phyloP scores from a whole-genome alignment of 345 rosid genomes.

The Pelargonium nanum region DNA sequence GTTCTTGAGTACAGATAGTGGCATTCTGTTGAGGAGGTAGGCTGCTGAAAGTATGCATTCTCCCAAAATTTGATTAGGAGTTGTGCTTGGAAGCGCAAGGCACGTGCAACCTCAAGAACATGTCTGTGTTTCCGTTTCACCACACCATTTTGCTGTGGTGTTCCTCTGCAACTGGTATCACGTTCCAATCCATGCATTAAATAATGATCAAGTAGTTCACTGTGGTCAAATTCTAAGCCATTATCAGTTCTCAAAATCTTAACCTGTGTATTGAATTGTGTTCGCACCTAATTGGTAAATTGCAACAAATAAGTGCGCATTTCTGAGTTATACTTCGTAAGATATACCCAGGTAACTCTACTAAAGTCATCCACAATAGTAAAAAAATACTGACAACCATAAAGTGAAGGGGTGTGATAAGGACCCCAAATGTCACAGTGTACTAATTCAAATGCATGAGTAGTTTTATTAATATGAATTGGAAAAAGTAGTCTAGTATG shows the following conservation, averaged over 20 bases:
- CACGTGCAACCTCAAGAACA: not conserved
- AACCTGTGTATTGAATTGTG: not conserved
- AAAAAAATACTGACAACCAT: not conserved
- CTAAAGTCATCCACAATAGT: not conserved
- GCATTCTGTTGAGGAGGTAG: no score
- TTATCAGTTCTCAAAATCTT: not conserved
- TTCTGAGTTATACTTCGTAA: not conserved
- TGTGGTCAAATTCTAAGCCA: not conserved
- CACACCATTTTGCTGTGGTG: constrained; percentile 4
- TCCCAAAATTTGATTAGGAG: not conserved
- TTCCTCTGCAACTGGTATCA: not conserved
- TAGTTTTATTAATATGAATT: no score
- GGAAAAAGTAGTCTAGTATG: not conserved
- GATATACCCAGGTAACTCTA: not conserved
- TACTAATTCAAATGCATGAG: not conserved
- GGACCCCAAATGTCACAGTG: constrained; percentile 8
- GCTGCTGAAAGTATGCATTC: not conserved
- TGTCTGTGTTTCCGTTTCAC: not conserved
- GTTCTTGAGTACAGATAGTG: no score
- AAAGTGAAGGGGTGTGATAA: not conserved
- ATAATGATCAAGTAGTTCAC: not conserved
- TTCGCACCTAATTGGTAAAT: not conserved
- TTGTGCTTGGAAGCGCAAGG: not conserved
- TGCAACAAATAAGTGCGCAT: not conserved
- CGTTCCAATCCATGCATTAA: no score